These are phyloP conservation scores for Ottelia alismoides DNA, from an alignment of 106 monocot genomes.

Conservation along the genomic window DNA sequence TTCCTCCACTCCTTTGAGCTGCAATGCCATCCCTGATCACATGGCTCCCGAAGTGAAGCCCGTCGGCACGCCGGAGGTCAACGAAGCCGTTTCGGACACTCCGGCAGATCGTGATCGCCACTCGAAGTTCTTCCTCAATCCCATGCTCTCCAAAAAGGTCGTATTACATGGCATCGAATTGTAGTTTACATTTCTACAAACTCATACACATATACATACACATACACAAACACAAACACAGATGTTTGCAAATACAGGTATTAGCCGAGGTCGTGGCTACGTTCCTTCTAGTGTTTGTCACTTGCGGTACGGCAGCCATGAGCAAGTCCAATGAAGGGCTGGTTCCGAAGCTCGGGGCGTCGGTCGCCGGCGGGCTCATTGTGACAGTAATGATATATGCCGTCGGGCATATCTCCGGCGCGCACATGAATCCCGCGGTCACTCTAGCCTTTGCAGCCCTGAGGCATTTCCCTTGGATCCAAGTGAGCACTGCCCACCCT, in stretches of 20 bases:
- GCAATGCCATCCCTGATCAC: no score
- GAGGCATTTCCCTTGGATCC: constrained; percentile 57
- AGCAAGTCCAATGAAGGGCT: constrained; percentile 1
- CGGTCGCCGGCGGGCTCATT: constrained; percentile 42
- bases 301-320: constrained; percentile 42
- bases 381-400: constrained; percentile 64
- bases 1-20: no score
- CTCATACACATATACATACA: no score
- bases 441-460: constrained; percentile 45
- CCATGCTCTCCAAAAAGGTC: no score
- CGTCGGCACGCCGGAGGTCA: no score
- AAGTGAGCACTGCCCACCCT: constrained; percentile 28
- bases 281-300: constrained; percentile 51
- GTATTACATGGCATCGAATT: no score
- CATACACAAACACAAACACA: no score
- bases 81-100: no score
- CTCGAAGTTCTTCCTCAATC: no score
- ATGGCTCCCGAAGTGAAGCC: no score
- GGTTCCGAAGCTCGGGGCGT: constrained; percentile 39
- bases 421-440: constrained; percentile 67
- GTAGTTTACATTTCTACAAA: no score
- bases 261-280: constrained; percentile 40
- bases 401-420: constrained; percentile 57
- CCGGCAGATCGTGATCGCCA: no score
- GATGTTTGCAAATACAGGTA: constrained; percentile 37